These are phyloP conservation scores for Scheffersomyces coipomensis DNA, from an alignment of 805 yeast species.

Conservation along the genomic window DNA sequence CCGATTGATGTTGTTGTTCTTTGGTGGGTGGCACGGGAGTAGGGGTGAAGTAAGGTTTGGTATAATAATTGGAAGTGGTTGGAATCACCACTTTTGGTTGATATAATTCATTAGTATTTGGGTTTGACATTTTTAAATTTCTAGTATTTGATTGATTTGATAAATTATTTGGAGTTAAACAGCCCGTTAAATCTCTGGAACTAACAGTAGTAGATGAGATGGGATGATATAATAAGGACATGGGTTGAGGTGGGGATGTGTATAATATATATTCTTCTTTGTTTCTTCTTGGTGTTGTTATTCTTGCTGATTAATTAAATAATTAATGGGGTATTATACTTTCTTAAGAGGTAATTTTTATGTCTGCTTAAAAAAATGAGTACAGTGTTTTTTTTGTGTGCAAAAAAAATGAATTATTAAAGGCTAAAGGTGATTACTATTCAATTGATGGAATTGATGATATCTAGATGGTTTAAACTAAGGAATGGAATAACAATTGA, in stretches of 20 bases:
- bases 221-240: slow-evolving; percentile 35
- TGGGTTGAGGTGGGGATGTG: slow-evolving; percentile 1
- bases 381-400: no score
- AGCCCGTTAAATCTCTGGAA: slow-evolving; percentile 25
- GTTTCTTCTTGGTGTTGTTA: neutral
- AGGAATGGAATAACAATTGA: no score
- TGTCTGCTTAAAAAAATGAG: no score
- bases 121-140: slow-evolving; percentile 4
- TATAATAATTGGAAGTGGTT: slow-evolving; percentile 7
- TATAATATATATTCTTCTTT: neutral
- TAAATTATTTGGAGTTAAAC: slow-evolving; percentile 25
- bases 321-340: no score
- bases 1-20: neutral
- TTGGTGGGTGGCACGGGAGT: neutral
- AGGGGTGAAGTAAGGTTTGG: slow-evolving; percentile 1
- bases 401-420: no score
- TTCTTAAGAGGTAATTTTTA: no score
- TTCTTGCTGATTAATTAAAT: no score
- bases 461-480: no score
- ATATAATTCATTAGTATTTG: neutral
- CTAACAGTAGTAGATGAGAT: slow-evolving; percentile 21
- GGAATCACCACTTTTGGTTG: neutral
- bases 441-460: no score
- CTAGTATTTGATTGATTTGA: neutral
- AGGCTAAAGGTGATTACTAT: no score